phyloP scores from a whole-genome alignment of 2,329 filamentous ascomycete genomes.

The Penicillium vulpinum region DNA sequence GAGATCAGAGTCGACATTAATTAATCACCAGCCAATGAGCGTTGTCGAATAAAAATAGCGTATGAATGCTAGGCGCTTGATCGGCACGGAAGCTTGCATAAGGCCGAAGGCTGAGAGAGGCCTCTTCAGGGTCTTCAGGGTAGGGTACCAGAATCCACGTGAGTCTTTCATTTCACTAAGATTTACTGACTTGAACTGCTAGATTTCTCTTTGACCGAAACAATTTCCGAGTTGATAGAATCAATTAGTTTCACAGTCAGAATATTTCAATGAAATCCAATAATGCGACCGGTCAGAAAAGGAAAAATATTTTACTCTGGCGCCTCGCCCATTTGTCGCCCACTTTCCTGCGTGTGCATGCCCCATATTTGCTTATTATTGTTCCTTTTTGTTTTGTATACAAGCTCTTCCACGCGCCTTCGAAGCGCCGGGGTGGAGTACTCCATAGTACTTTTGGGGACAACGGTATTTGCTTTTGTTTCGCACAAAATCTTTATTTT shows the following conservation, averaged over 20 bases:
- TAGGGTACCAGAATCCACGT: neutral
- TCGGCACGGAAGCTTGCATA: neutral
- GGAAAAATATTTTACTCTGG: neutral
- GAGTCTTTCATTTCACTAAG: neutral
- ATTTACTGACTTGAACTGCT: neutral
- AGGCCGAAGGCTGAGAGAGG: neutral
- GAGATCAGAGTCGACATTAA: neutral
- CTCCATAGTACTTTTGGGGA: neutral
- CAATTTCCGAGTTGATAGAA: neutral
- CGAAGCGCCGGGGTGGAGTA: neutral
- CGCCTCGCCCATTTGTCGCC: constrained; percentile 1
- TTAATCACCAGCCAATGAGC: neutral
- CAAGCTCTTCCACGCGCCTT: neutral
- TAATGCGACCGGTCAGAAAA: constrained; percentile 2
- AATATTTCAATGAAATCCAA: neutral
- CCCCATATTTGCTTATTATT: neutral
- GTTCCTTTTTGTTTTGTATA: too few relatives aligned
- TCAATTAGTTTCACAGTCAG: neutral
- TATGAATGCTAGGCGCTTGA: constrained; percentile 1
- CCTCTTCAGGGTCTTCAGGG: neutral
- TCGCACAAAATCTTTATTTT: neutral
- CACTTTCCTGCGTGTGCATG: neutral
- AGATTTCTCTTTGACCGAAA: neutral
- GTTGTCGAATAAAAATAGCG: neutral
- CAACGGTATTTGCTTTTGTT: neutral